Evolutionary conservation across 495 filamentous ascomycete species (phyloP).

Genomic region (Chaetomium tenue): DNA sequence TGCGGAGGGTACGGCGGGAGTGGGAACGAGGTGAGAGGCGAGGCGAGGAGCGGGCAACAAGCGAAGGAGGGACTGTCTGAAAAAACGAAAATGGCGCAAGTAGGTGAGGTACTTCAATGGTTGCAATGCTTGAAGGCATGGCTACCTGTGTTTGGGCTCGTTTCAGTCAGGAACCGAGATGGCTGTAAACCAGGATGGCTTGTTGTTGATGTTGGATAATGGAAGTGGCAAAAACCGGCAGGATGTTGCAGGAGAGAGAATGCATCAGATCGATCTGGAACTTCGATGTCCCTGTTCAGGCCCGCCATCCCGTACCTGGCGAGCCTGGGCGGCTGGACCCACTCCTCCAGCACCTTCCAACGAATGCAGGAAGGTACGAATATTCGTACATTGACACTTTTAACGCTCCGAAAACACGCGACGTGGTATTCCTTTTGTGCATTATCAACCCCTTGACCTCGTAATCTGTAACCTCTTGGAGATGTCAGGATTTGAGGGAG

Average conservation of each 20-base stretch:
- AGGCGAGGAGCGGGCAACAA: conserved; percentile 13
- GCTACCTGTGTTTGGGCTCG: not conserved
- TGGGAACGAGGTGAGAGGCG: not conserved
- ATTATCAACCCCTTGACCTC: no score
- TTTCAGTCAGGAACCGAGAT: no score
- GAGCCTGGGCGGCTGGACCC: no score
- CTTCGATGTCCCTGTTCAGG: conserved; percentile 2
- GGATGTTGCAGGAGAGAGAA: not conserved
- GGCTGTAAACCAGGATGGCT: not conserved
- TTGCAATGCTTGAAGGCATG: not conserved
- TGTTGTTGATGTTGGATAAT: not conserved
- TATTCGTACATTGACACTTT: not conserved
- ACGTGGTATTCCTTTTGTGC: not conserved
- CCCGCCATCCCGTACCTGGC: conserved; percentile 18
- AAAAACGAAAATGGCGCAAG: conserved; percentile 24
- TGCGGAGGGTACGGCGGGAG: conserved; percentile 24
- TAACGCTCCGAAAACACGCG: not conserved
- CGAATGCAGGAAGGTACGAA: not conserved
- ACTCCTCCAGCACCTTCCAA: not conserved
- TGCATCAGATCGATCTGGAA: conserved; percentile 9
- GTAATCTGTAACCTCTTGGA: no score
- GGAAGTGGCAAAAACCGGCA: not conserved
- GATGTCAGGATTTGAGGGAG: no score
- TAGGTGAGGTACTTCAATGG: no score
- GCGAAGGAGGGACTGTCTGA: not conserved